Evolutionary conservation across 1,284 basidiomycete genomes (phyloP).

Genomic region (Vanrija humicola): DNA sequence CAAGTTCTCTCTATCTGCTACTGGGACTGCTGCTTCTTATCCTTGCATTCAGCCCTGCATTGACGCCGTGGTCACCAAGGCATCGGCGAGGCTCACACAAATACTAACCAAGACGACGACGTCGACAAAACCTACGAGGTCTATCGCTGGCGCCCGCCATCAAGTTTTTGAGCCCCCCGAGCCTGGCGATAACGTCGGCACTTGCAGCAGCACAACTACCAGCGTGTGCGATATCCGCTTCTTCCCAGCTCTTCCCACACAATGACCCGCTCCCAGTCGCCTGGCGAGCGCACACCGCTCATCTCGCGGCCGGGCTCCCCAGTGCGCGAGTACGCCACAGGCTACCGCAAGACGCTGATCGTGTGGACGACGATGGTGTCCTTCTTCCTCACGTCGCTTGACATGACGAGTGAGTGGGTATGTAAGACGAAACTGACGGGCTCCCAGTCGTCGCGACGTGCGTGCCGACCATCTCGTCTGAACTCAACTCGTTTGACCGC

Average conservation of each 20-base stretch:
- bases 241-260: too few relatives aligned
- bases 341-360: slow-evolving; percentile 15
- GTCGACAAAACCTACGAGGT: too few relatives aligned
- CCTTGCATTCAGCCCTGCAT: too few relatives aligned
- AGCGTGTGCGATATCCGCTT: too few relatives aligned
- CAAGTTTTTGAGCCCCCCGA: too few relatives aligned
- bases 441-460: slow-evolving; percentile 29
- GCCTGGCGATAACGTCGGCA: too few relatives aligned
- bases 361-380: slow-evolving; percentile 23
- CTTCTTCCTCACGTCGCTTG: slow-evolving; percentile 22
- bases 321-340: not conserved
- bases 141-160: too few relatives aligned
- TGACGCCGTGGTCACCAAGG: too few relatives aligned
- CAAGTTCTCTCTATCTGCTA: too few relatives aligned
- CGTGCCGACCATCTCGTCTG: slow-evolving; percentile 28
- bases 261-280: not conserved
- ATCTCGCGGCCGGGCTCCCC: slow-evolving; percentile 3
- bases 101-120: too few relatives aligned
- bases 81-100: too few relatives aligned
- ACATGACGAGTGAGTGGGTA: slow-evolving; percentile 23
- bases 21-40: not conserved
- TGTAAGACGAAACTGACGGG: not conserved
- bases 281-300: slow-evolving; percentile 13
- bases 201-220: too few relatives aligned
- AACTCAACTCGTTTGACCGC: slow-evolving; percentile 24